Percentiles rank a stretch among this genome's conserved stretches.
Conservation (phyloP, 1,139 yeast species). For the Arxiozyma telluris region DNA sequence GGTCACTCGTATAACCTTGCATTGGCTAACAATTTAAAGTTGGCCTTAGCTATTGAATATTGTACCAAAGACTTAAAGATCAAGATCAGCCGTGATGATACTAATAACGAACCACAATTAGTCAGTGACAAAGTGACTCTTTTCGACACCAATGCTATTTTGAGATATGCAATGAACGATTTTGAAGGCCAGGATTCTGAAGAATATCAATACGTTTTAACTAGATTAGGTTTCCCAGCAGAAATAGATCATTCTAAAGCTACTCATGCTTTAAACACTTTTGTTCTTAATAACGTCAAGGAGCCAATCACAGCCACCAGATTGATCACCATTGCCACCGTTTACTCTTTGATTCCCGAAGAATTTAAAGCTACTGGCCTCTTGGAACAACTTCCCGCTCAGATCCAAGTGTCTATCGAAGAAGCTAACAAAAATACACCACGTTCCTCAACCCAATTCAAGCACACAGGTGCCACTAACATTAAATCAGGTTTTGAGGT, state of each 20-base stretch:
- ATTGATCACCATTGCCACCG: slow-evolving; percentile 32
- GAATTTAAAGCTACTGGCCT: slow-evolving; percentile 25
- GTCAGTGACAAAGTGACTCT: slow-evolving; percentile 33
- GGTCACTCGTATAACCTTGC: slow-evolving; percentile 29
- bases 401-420: slow-evolving; percentile 37
- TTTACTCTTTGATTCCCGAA: slow-evolving; percentile 29
- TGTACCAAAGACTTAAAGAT: slow-evolving; percentile 23
- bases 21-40: slow-evolving; percentile 50
- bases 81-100: slow-evolving; percentile 32
- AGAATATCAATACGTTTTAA: slow-evolving; percentile 34
- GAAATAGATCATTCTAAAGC: slow-evolving; percentile 13
- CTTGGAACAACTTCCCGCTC: slow-evolving; percentile 27
- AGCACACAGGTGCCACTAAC: slow-evolving; percentile 50
- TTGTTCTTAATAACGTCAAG: slow-evolving; percentile 8
- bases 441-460: slow-evolving; percentile 34
- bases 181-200: slow-evolving; percentile 33
- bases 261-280: slow-evolving; percentile 31
- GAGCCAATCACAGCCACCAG: slow-evolving; percentile 27
- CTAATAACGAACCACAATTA: slow-evolving; percentile 32
- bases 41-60: slow-evolving; percentile 41
- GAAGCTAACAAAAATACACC: slow-evolving; percentile 28
- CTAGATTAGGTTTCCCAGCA: slow-evolving; percentile 21
- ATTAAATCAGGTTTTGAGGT: slow-evolving; percentile 38
- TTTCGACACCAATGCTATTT: slow-evolving; percentile 75
- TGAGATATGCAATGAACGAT: slow-evolving; percentile 52